These are phyloP conservation scores for Peniophora sp. DNA, from an alignment of 1,284 basidiomycete genomes.

Conservation along the genomic window DNA sequence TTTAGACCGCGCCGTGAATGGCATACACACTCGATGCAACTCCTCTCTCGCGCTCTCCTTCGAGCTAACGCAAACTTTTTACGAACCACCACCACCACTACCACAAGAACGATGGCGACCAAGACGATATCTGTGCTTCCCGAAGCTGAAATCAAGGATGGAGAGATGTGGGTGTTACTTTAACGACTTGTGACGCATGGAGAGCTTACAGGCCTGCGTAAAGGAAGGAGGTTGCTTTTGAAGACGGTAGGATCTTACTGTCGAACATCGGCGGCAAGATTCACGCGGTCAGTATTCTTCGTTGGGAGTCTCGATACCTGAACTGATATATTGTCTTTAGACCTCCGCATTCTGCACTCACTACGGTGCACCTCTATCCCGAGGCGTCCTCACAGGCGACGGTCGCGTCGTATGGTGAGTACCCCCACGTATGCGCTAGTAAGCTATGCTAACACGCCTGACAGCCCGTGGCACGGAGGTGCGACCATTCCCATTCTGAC, in stretches of 20 bases:
- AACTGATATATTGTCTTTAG: too few species aligned
- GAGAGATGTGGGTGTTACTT: constrained; percentile 52
- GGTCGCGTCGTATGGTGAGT: constrained; percentile 74
- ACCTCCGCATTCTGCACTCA: constrained; percentile 88
- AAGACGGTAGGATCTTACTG: constrained; percentile 73
- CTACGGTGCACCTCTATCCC: constrained; percentile 78
- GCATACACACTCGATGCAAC: background rate
- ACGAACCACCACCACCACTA: constrained; percentile 12
- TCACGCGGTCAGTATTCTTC: constrained; percentile 35
- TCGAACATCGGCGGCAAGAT: constrained; percentile 71
- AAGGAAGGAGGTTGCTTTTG: constrained; percentile 82
- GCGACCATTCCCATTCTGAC: constrained; percentile 12
- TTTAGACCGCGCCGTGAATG: too few species aligned
- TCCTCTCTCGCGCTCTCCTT: background rate
- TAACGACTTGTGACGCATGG: background rate
- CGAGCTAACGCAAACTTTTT: background rate
- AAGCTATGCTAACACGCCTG: constrained; percentile 2
- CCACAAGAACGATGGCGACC: constrained; percentile 19
- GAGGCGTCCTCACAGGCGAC: constrained; percentile 76
- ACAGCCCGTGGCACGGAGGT: constrained; percentile 87
- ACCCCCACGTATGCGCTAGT: background rate
- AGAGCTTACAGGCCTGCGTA: constrained; percentile 4
- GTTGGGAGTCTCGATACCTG: too few species aligned
- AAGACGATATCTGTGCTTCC: constrained; percentile 63
- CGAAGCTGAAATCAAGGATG: constrained; percentile 63